Evolutionary conservation across 805 yeast genomes (phyloP).

Genomic region (Starmerella bombi): DNA sequence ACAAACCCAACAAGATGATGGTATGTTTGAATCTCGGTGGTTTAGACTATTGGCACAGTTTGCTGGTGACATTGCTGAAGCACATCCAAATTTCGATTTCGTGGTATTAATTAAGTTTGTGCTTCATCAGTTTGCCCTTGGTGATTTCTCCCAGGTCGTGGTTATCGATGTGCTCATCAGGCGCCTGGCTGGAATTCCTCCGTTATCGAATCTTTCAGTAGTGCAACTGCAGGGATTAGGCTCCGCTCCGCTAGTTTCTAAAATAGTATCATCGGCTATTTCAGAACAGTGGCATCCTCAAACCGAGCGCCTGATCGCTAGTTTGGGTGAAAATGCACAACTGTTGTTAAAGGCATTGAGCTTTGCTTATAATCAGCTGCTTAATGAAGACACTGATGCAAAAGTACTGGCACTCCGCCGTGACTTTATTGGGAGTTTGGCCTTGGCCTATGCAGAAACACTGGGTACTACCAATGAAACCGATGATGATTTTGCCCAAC

Average conservation of each 20-base stretch:
- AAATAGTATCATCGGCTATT: slow-evolving; percentile 2
- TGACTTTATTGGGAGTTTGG: slow-evolving; percentile 8
- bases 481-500: background rate
- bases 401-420: slow-evolving; percentile 10
- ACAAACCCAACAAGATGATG: slow-evolving; percentile 13
- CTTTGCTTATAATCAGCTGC: slow-evolving; percentile 3
- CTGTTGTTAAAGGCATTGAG: slow-evolving; percentile 6
- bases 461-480: background rate
- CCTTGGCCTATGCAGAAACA: background rate
- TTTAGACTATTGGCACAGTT: slow-evolving; percentile 15
- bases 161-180: slow-evolving; percentile 11
- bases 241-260: slow-evolving; percentile 4
- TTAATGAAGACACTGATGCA: slow-evolving; percentile 5
- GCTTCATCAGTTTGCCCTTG: slow-evolving; percentile 7
- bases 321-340: slow-evolving; percentile 3
- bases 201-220: slow-evolving; percentile 7
- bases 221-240: slow-evolving; percentile 10
- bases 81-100: slow-evolving; percentile 12
- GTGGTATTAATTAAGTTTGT: slow-evolving; percentile 8
- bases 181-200: slow-evolving; percentile 13
- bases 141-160: slow-evolving; percentile 7
- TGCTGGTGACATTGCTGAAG: slow-evolving; percentile 16
- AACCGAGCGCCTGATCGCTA: slow-evolving; percentile 1
- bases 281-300: slow-evolving; percentile 13
- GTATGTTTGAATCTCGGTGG: slow-evolving; percentile 14